These are phyloP conservation scores for Candida hispaniensis DNA, from an alignment of 805 yeast species.

Conservation along the genomic window DNA sequence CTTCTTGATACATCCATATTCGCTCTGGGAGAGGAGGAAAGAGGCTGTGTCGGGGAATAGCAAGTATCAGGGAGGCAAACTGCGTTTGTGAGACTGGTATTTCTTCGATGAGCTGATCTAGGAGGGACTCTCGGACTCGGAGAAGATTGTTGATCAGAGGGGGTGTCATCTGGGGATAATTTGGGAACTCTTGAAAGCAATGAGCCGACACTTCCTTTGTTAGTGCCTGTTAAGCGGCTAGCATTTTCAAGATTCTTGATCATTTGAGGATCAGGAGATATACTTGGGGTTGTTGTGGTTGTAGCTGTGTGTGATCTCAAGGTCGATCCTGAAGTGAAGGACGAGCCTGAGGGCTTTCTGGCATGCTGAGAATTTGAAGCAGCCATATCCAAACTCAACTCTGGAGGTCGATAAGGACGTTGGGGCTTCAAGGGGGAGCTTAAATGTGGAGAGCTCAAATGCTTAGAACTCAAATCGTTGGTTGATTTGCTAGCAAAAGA, in stretches of 20 bases:
- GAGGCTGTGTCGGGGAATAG: conserved; percentile 11
- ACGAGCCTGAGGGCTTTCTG: conserved; percentile 6
- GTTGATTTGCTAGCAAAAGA: no score
- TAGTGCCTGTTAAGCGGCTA: conserved; percentile 5
- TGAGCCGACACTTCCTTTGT: conserved; percentile 2
- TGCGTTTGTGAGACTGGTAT: background rate
- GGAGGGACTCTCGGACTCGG: conserved; percentile 4
- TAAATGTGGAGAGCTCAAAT: conserved; percentile 1
- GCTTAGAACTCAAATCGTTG: no score
- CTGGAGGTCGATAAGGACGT: conserved; percentile 9
- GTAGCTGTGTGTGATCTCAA: conserved; percentile 11
- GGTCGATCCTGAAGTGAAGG: conserved; percentile 8
- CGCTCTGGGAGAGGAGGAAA: conserved; percentile 5
- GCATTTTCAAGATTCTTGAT: conserved; percentile 5
- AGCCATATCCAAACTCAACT: background rate
- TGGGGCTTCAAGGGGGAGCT: conserved; percentile 10
- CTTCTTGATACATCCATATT: conserved; percentile 1
- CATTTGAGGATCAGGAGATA: conserved; percentile 13
- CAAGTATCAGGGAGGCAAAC: background rate
- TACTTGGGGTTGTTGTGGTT: conserved; percentile 11
- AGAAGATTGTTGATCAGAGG: conserved; percentile 7
- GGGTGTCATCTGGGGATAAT: conserved; percentile 2
- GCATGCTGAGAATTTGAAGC: background rate
- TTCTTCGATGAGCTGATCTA: background rate
- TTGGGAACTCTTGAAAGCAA: conserved; percentile 8